Evolutionary conservation across 768 basidiomycete genomes (phyloP), one percentile per base, ranked within the genome.

Genomic region (Boletus rubroflammeus): DNA sequence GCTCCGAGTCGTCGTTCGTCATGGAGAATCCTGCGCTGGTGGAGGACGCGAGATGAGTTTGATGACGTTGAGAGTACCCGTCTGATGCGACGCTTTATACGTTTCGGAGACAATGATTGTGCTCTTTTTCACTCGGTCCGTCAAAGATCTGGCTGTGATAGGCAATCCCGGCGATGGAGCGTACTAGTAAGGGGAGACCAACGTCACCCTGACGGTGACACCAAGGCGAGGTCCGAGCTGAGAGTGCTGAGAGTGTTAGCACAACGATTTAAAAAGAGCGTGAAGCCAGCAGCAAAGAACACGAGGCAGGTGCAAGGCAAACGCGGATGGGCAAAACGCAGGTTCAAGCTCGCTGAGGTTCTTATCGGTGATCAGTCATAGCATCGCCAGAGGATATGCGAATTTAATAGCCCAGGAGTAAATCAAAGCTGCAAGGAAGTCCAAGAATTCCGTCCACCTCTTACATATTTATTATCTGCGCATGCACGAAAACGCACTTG

Each of bases 271-370:
- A n/a, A 21, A 31, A n/a, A 42, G 34, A 17, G 39, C 17, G 25
- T 17, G 15, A 8, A 23, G 40, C 28, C 19, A 42, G 51, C 17
- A 28, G 15, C 26, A 35, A 23, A 41, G 32, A 40, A 44, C 51
- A 61, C 61, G 60, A 50, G 60, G 60, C 9, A 3, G 7, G 13
- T 19, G 61, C 54, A 26, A 56, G 54, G 54, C 35, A 14, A 47
- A 47, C 54, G 42, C 14, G 13, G 46, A 47, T 15, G 19, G 26
- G 10, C 25, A 23, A 23, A 15, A 36, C 11, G 3, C 13, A 19
- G 11, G 19, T 38, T 50, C 21, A 50, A 51, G n/a, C n/a, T n/a
- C n/a, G n/a, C n/a, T n/a, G 11, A 21, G 23, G 23, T 38, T 54
- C 25, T 32, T 34, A 21, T 42, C 38, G 23, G n/a, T 15, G 52